Conservation (phyloP, 495 filamentous ascomycete genomes). For the Eremomyces bilateralis region DNA sequence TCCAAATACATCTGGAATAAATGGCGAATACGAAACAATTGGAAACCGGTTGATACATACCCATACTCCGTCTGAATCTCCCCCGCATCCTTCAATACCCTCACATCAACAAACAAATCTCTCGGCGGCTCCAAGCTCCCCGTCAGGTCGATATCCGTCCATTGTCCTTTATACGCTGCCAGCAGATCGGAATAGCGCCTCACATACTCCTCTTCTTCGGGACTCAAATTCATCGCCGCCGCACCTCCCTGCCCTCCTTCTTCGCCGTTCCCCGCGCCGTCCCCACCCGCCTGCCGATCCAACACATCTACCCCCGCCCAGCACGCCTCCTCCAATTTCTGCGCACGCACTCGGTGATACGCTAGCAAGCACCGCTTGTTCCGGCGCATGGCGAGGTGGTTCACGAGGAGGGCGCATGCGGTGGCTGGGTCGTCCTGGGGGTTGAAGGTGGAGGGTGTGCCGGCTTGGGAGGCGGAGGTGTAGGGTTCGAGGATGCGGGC, state of each 20-base stretch:
- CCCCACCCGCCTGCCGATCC: conserved; percentile 19
- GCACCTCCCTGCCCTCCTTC: conserved; percentile 18
- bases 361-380: conserved; percentile 94
- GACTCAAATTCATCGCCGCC: conserved; percentile 45
- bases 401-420: conserved; percentile 73
- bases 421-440: conserved; percentile 64
- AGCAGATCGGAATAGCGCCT: conserved; percentile 78
- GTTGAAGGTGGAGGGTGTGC: conserved; percentile 83
- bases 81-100: conserved; percentile 89
- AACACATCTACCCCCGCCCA: conserved; percentile 74
- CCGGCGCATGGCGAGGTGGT: conserved; percentile 83
- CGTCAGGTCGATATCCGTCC: conserved; percentile 95
- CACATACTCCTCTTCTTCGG: conserved; percentile 94
- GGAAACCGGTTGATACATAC: conserved; percentile 29
- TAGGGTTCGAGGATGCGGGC: conserved; percentile 58
- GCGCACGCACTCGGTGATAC: conserved; percentile 74
- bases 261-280: conserved; percentile 9
- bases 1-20: neutral
- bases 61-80: conserved; percentile 99
- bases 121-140: conserved; percentile 83
- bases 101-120: conserved; percentile 94
- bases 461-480: conserved; percentile 43
- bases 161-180: conserved; percentile 92
- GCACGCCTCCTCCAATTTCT: conserved; percentile 84
- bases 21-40: neutral